phyloP scores from a whole-genome alignment of 2,329 filamentous ascomycete species.

The Hirsutella minnesotensis region DNA sequence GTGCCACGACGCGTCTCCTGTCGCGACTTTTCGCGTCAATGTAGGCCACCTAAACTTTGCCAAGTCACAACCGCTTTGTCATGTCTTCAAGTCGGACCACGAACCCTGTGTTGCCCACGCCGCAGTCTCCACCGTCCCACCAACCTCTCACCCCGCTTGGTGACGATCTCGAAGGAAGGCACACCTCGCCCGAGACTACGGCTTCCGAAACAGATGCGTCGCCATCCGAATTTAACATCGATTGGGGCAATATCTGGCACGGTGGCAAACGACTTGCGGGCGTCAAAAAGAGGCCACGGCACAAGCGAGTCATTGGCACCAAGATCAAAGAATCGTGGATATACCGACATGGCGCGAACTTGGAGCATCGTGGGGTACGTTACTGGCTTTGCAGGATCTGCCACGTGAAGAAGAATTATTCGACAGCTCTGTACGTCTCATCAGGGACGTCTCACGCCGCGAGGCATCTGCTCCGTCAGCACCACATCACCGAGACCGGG shows the following conservation, averaged over 20 bases:
- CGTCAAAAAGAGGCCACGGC: not conserved
- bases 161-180: not conserved
- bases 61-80: not conserved
- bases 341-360: no score
- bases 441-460: no score
- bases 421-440: no score
- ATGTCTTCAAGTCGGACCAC: not conserved
- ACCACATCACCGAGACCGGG: conserved; percentile 3
- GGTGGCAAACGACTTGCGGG: not conserved
- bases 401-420: no score
- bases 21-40: not conserved
- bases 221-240: not conserved
- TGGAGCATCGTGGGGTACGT: no score
- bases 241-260: not conserved
- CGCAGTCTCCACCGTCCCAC: not conserved
- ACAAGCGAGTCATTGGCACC: no score
- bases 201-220: not conserved
- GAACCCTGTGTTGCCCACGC: not conserved
- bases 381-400: no score
- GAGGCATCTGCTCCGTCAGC: no score
- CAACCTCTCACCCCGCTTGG: not conserved
- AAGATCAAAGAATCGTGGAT: no score
- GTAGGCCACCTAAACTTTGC: not conserved
- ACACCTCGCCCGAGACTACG: not conserved
- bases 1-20: not conserved